A percentile compares a stretch with the other conserved stretches of the same genome.
These are phyloP conservation scores for Naumovozyma dairenensis DNA, from an alignment of 805 yeast genomes.

Conservation along the genomic window DNA sequence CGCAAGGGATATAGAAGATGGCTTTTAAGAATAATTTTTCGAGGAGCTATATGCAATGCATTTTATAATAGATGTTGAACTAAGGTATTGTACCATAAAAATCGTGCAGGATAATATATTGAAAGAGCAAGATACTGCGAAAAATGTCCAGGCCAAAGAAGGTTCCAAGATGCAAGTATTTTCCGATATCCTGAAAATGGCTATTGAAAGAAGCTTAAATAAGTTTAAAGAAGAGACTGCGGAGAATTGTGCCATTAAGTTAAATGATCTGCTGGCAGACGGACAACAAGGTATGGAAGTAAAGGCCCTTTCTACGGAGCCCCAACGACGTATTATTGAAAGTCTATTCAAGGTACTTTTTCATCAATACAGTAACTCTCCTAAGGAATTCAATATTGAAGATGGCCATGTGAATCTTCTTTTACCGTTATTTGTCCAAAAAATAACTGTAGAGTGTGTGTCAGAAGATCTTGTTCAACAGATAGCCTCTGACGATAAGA, in stretches of 20 bases:
- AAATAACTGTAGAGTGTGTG: conserved; percentile 8
- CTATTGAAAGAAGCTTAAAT: conserved; percentile 9
- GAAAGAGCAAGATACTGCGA: too few relatives aligned
- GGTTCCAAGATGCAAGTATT: conserved; percentile 4
- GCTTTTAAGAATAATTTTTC: too few relatives aligned
- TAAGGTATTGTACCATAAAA: conserved; percentile 9
- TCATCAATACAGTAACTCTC: conserved; percentile 10
- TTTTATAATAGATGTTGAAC: conserved; percentile 12
- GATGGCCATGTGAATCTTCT: conserved; percentile 21
- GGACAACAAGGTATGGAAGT: conserved; percentile 24
- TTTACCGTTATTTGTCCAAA: conserved; percentile 20
- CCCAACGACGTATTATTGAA: conserved; percentile 18
- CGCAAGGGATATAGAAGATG: too few relatives aligned
- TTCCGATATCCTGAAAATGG: conserved; percentile 8
- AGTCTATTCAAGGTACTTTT: conserved; percentile 19
- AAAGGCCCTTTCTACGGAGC: conserved; percentile 17
- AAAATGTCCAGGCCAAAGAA: too few relatives aligned
- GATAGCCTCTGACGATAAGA: too few relatives aligned
- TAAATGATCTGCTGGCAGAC: conserved; percentile 11
- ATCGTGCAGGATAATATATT: too few relatives aligned
- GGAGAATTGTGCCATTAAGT: conserved; percentile 7
- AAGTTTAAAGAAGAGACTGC: conserved; percentile 3
- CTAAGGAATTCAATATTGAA: conserved; percentile 4
- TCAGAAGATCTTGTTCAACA: too few relatives aligned
- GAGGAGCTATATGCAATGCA: conserved; percentile 6